Evolutionary conservation across 768 basidiomycete species (phyloP), one percentile per base, ranked within the genome.

Genomic region (Pleurotus platypus): DNA sequence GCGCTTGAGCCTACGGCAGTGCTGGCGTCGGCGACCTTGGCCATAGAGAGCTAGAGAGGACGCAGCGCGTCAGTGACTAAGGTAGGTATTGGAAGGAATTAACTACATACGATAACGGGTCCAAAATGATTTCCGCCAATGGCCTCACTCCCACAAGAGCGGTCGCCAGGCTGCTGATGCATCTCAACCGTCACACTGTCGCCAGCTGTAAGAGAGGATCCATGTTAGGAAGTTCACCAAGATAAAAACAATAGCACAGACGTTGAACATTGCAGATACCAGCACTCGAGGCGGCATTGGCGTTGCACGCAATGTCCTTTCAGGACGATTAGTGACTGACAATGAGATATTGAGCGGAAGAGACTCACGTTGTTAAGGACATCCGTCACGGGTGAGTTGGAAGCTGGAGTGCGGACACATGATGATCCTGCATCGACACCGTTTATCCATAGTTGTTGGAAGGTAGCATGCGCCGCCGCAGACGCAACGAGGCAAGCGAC

Each of bases 61-160:
- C 46, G 48, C 6, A 9, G 16, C 7, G 46, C n/a, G 18, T 8
- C 16, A n/a, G 11, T 16, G 49, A n/a, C 7, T 26, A 37, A 27
- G 22, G n/a, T 26, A 50, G 9, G 6, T 35, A 20, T 15, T 15
- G 8, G 18, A 30, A 49, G 40, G 46, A 11, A 8, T 12, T 40
- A 16, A 24, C 24, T 4, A 60, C 67, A 47, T 38, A 72, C 72
- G 51, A 70, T 71, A 51, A 79, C 72, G 43, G 80, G 79, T 3
- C 81, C 81, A 59, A 72, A 78, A 63, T 83, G 80, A 49, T 75
- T 70, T 15, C 80, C 80, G 18, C 80, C 79, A 58, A 82, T 81
- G 9, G 78, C 79, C 59, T 81, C 72, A 56, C 69, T 74, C 5
- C 69, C 63, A 60, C 80, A 83, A 2, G 70, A 70, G 38, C 80